Evolutionary conservation across 202 grass and related monocot genomes (phyloP), one percentile per base, ranked within the genome.

Genomic region (Saccharum hybrid): DNA sequence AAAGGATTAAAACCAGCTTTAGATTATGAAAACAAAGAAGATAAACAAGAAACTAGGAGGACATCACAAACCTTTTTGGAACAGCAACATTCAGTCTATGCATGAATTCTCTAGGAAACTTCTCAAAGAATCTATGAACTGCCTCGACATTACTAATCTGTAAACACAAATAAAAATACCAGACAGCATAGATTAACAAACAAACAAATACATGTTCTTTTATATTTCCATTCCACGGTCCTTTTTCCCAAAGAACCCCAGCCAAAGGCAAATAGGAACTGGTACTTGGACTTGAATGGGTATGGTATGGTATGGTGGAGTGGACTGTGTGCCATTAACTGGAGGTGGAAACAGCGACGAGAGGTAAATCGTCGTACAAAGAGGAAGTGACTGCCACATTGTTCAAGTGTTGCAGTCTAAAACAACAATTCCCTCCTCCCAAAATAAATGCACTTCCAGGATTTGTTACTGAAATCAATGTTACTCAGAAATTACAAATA

Each of bases 21-120:
- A 91, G 89, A 66, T 13, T 19, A 68, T 79, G 59, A 10, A 22
- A 81, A 45, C n/a, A 11, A 74, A 78, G 15, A 2, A 39, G 41
- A 76, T 80, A 52, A 79, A 21, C 51, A 82, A 88, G 11, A 68
- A 85, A 64, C 39, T 19, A 40, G 38, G 68, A 71, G 28, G 45
- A 60, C 38, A 36, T 84, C 39, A 36, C 26, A 81, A 41, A 97
- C 94, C 94, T 94, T 91, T 88, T 91, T 31, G 86, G 81, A 79
- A 94, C 69, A 66, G 54, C 26, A 70, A 87, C 68, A 78, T 97
- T 90, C 86, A 97, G 92, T 79, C 92, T 92, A 18, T 88, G 78
- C 90, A 97, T 92, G 86, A 97, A 97, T 89, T 85, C 92, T 92
- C 51, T 82, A 88, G 94, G 94, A 72, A 97, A 97, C 84, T 84